Conservation (phyloP, 2,329 filamentous ascomycete species). For the Paraconiothyrium sp. region DNA sequence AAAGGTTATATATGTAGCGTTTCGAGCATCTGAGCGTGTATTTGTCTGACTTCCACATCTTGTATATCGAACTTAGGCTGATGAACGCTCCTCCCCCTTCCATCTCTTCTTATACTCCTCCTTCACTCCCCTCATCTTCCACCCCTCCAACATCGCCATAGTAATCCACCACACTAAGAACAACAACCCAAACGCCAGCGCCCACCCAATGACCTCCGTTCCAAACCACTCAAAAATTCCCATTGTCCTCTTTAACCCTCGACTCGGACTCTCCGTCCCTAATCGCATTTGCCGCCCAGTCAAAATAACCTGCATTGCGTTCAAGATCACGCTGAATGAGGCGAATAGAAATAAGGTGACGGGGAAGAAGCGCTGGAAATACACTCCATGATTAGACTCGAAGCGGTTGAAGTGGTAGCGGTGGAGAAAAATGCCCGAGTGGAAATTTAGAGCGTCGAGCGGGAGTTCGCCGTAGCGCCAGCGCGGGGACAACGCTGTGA, state of each 20-base stretch:
- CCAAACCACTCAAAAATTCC: conserved; percentile 28
- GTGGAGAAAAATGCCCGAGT: conserved; percentile 26
- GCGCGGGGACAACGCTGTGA: conserved; percentile 20
- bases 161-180: conserved; percentile 33
- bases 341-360: conserved; percentile 32
- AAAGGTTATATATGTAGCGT: not conserved
- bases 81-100: conserved; percentile 8
- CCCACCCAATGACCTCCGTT: conserved; percentile 29
- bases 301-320: conserved; percentile 35
- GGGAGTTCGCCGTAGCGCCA: conserved; percentile 30
- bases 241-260: conserved; percentile 26
- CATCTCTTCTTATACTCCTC: conserved; percentile 22
- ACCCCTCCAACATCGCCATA: conserved; percentile 25
- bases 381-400: conserved; percentile 27
- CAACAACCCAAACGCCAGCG: conserved; percentile 27
- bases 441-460: conserved; percentile 33
- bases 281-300: conserved; percentile 22
- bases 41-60: not conserved
- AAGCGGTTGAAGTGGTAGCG: conserved; percentile 32
- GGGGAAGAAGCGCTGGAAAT: conserved; percentile 31
- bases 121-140: conserved; percentile 19
- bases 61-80: too few relatives aligned
- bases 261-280: conserved; percentile 23
- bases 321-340: conserved; percentile 29
- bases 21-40: conserved; percentile 9